These are phyloP conservation scores for Ascochyta clinopodiicola DNA, from an alignment of 2,329 filamentous ascomycete genomes.

Conservation along the genomic window DNA sequence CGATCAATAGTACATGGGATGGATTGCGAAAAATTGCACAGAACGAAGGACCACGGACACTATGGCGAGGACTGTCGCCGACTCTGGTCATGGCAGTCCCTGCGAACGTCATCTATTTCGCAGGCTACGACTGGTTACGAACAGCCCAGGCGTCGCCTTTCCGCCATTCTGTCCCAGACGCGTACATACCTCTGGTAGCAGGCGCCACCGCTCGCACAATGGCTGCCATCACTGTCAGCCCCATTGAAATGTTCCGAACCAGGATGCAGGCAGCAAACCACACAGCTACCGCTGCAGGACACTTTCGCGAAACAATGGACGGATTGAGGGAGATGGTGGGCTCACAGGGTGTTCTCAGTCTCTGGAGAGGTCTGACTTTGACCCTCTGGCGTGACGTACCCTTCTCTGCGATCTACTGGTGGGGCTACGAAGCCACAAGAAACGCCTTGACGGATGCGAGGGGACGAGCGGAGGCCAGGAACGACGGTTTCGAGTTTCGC, in stretches of 20 bases:
- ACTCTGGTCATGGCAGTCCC: slow-evolving; percentile 94
- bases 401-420: slow-evolving; percentile 98
- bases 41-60: slow-evolving; percentile 83
- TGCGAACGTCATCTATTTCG: slow-evolving; percentile 97
- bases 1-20: slow-evolving; percentile 89
- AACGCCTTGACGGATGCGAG: slow-evolving; percentile 73
- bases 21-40: slow-evolving; percentile 92
- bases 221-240: slow-evolving; percentile 82
- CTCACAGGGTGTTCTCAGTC: slow-evolving; percentile 74
- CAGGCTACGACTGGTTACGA: slow-evolving; percentile 94
- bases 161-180: slow-evolving; percentile 61
- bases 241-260: slow-evolving; percentile 93
- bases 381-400: slow-evolving; percentile 97
- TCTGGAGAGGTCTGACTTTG: slow-evolving; percentile 89
- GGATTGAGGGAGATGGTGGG: slow-evolving; percentile 82
- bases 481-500: slow-evolving; percentile 41
- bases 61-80: slow-evolving; percentile 94
- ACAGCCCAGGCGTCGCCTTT: slow-evolving; percentile 77
- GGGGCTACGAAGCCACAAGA: slow-evolving; percentile 89
- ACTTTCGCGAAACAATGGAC: slow-evolving; percentile 79
- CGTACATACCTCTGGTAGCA: slow-evolving; percentile 79
- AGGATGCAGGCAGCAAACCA: slow-evolving; percentile 79
- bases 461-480: slow-evolving; percentile 53
- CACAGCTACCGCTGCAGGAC: slow-evolving; percentile 59
- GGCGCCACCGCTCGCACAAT: slow-evolving; percentile 79